Evolutionary conservation across 1,284 basidiomycete genomes (phyloP).

Genomic region (Ceratobasidium sp.): DNA sequence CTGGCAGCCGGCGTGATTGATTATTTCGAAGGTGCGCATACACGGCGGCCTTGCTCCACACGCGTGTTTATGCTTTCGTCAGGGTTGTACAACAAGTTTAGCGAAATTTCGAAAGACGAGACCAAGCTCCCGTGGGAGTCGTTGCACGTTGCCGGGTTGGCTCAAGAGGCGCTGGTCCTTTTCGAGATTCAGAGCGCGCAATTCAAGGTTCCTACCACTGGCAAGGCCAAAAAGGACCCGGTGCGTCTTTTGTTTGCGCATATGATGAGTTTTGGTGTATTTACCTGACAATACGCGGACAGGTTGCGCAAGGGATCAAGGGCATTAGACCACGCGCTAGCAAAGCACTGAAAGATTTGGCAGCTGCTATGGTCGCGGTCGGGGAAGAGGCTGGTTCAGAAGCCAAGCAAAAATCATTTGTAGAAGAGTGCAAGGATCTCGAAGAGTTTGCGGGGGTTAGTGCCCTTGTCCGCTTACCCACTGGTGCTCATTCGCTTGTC

Average conservation of each 20-base stretch:
- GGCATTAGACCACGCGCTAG: slow-evolving; percentile 35
- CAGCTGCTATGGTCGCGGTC: slow-evolving; percentile 32
- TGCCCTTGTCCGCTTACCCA: no score
- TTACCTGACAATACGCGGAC: background rate
- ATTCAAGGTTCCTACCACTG: slow-evolving; percentile 36
- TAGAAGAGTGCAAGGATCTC: slow-evolving; percentile 35
- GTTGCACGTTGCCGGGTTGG: slow-evolving; percentile 70
- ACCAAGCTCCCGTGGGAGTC: slow-evolving; percentile 56
- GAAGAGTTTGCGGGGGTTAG: slow-evolving; percentile 25
- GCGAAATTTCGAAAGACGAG: slow-evolving; percentile 42
- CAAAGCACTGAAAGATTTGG: slow-evolving; percentile 39
- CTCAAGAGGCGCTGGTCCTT: slow-evolving; percentile 76
- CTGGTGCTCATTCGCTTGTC: no score
- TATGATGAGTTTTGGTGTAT: background rate
- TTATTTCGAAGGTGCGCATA: slow-evolving; percentile 65
- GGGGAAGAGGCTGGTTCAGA: slow-evolving; percentile 31
- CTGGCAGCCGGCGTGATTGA: slow-evolving; percentile 60
- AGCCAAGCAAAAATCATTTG: slow-evolving; percentile 34
- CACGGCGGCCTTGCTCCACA: background rate
- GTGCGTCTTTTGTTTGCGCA: slow-evolving; percentile 15
- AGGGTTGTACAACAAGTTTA: slow-evolving; percentile 42
- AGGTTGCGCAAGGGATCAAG: slow-evolving; percentile 40
- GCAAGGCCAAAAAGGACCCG: slow-evolving; percentile 40
- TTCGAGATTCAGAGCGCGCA: slow-evolving; percentile 59
- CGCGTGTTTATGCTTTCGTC: slow-evolving; percentile 14